Evolutionary conservation across 2,329 filamentous ascomycete genomes (phyloP).

Genomic region (Leptographium galeiforme): DNA sequence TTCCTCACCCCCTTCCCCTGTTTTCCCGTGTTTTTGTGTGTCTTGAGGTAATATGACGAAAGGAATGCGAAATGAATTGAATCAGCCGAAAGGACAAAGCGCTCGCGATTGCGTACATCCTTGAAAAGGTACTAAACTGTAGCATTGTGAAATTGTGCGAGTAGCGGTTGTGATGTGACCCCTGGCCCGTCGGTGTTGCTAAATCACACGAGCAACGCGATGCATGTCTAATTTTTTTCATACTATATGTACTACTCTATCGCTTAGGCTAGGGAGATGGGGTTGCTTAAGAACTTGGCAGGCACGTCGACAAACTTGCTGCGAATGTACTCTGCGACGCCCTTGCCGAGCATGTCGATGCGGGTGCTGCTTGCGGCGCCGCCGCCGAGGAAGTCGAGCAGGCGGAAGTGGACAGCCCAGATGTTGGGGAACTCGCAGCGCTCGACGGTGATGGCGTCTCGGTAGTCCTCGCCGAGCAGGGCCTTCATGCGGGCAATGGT

Average conservation of each 20-base stretch:
- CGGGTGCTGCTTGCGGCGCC: slow-evolving; percentile 32
- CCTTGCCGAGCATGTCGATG: slow-evolving; percentile 37
- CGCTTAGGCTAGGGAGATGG: background rate
- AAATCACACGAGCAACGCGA: no score
- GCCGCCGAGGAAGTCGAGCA: slow-evolving; percentile 28
- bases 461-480: slow-evolving; percentile 30
- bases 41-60: no score
- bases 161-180: no score
- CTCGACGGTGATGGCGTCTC: slow-evolving; percentile 24
- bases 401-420: slow-evolving; percentile 16
- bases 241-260: background rate
- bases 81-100: no score
- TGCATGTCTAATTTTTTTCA: background rate
- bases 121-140: no score
- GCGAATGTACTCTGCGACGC: slow-evolving; percentile 34
- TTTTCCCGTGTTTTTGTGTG: no score
- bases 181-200: no score
- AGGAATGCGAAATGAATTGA: no score
- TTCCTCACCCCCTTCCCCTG: no score
- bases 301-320: slow-evolving; percentile 18
- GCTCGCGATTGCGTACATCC: no score
- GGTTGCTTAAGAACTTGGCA: slow-evolving; percentile 6
- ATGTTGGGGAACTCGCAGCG: slow-evolving; percentile 30
- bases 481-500: slow-evolving; percentile 21
- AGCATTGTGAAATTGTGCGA: no score